Evolutionary conservation across 2,329 filamentous ascomycete genomes (phyloP), one percentile per base, ranked within the genome.

Genomic region (Pseudocercospora crystallina): DNA sequence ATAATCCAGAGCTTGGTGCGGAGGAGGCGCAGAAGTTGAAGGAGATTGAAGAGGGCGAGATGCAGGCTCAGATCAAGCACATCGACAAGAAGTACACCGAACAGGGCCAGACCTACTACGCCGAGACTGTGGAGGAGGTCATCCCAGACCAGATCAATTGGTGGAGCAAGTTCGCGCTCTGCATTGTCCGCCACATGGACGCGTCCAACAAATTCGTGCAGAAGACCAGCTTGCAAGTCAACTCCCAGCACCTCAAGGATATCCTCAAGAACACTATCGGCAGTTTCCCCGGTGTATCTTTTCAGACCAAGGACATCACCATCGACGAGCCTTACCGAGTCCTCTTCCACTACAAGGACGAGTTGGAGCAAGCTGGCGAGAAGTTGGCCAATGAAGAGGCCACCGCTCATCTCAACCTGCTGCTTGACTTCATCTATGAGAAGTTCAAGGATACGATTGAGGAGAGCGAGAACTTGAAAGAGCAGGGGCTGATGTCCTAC

Each of bases 401-500:
- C 9, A 58, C 61, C 5, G 52, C 62, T 14, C 69, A 71, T 46
- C 57, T 67, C 14, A 44, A 64, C 5, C 53, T 72, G 3, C 61
- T 72, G 5, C 59, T 67, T 35, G 49, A 61, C 37, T 64, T 68
- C 38, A 64, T 69, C 9, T 47, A 62, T 1, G 59, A 53, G 20
- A 53, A 53, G 29, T 57, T 57, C 50, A 58, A 43, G 8, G 61
- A 69, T 14, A 62, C 61, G 20, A 60, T 69, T 53, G 51, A 56
- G 10, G 69, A 71, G 49, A 56, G 49, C 12, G 52, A 61, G 8
- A 63, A 65, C 39, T 48, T 67, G 10, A 45, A 53, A 17, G 60
- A 62, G 40, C 54, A 65, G 54, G 61, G 59, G 5, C 36, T 67
- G 34, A 62, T 64, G 43, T 61, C 44, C 3, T 76, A 72, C 49